Evolutionary conservation across 1,139 yeast genomes (phyloP), one percentile per base, ranked within the genome.

Genomic region (Diutina neorugosa): DNA sequence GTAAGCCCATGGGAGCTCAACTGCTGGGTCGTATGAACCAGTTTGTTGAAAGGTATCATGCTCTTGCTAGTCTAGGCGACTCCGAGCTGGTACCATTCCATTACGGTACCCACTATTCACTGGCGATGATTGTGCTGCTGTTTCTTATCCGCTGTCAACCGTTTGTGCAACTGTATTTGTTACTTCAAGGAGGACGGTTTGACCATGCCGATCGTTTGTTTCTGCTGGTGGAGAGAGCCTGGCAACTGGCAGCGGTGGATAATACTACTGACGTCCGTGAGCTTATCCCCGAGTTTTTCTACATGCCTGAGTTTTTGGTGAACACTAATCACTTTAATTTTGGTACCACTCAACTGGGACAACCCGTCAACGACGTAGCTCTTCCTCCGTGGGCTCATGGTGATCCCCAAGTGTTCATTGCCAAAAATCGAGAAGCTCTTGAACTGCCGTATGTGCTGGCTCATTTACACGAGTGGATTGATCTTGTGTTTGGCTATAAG

Each of bases 1-100:
- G 87, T 0, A 86, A 85, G 60, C 96, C 96, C 2, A 87, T 88
- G 96, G 96, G 96, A 1, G 95, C 90, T 0, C 96, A 88, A 64
- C 71, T 80, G 1, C 63, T 66, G 3, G 70, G 69, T 1, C 71
- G 96, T 55, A 86, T 82, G 1, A 58, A 62, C 0, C 81, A 81
- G 60, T 88, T 88, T 60, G 68, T 69, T 52, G 93, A 86, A 54
- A 67, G 96, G 53, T 88, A 73, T 59, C 83, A 82, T 42, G 90
- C 94, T 0, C 64, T 85, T 52, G 74, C 70, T 41, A 78, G 84
- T 56, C 68, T 87, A 12, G 57, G 70, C 21, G 78, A 74, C 54
- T 69, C 68, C 1, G 82, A 81, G 54, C 59, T 66, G 2, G 89
- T 90, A 0, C 86, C 96, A 0, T 88, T 88, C 65, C 96, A 88